phyloP scores from a whole-genome alignment of 2,329 filamentous ascomycete genomes.

The Incumbomyces lentus region DNA sequence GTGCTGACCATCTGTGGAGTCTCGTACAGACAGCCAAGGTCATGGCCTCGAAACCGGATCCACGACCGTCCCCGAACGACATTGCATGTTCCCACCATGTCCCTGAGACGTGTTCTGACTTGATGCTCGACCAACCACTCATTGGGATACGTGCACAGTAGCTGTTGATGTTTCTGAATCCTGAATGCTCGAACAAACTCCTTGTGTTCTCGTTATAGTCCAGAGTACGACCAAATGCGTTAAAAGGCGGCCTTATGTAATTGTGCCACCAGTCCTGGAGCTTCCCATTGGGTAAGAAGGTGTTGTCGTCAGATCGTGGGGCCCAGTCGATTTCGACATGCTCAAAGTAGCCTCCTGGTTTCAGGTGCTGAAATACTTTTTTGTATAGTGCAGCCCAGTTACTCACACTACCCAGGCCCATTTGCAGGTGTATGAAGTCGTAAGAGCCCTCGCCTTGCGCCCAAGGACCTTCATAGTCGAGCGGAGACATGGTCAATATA shows the following conservation, averaged over 20 bases:
- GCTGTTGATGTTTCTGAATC: constrained; percentile 72
- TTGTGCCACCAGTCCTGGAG: constrained; percentile 51
- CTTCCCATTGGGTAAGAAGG: constrained; percentile 39
- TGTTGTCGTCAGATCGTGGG: constrained; percentile 60
- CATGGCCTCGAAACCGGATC: constrained; percentile 51
- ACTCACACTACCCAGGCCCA: constrained; percentile 66
- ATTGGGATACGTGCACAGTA: constrained; percentile 58
- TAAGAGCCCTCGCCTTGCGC: constrained; percentile 55
- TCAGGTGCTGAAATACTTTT: constrained; percentile 62
- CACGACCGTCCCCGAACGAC: constrained; percentile 43
- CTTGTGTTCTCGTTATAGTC: constrained; percentile 51
- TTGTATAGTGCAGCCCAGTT: constrained; percentile 67
- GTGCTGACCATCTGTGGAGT: constrained; percentile 48
- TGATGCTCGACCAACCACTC: constrained; percentile 61
- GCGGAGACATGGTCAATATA: constrained; percentile 54
- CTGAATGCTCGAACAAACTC: constrained; percentile 53
- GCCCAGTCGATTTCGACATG: constrained; percentile 82
- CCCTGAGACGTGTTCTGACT: constrained; percentile 57
- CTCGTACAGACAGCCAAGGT: constrained; percentile 63
- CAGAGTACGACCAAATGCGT: constrained; percentile 54
- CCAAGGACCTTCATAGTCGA: constrained; percentile 74
- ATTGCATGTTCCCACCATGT: constrained; percentile 77
- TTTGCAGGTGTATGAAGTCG: constrained; percentile 74
- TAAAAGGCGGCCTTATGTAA: constrained; percentile 58
- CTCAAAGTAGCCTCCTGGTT: constrained; percentile 70